These are phyloP conservation scores for Fusarium xylarioides DNA, from an alignment of 2,329 filamentous ascomycete genomes.

Conservation along the genomic window DNA sequence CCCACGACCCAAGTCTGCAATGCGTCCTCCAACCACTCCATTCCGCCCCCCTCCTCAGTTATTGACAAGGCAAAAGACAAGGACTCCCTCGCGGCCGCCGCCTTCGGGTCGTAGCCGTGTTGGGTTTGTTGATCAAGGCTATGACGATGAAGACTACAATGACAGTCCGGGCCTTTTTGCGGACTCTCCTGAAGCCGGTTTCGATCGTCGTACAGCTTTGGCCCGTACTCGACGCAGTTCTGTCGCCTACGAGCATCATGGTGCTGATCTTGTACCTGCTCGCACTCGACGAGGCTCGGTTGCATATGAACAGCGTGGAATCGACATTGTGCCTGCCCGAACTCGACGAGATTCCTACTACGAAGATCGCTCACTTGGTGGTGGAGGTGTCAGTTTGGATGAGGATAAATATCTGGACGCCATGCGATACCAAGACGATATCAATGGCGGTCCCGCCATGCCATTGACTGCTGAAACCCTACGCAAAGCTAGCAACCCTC, in stretches of 20 bases:
- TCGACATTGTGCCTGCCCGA: constrained; percentile 48
- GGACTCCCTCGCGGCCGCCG: constrained; percentile 48
- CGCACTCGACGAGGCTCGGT: constrained; percentile 49
- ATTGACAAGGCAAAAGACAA: constrained; percentile 41
- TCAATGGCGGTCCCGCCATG: constrained; percentile 55
- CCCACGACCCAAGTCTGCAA: constrained; percentile 50
- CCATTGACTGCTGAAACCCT: constrained; percentile 66
- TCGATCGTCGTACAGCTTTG: constrained; percentile 48
- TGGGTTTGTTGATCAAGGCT: constrained; percentile 46
- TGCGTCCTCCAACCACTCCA: constrained; percentile 41
- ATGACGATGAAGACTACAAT: constrained; percentile 52
- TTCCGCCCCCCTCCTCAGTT: constrained; percentile 44
- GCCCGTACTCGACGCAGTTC: constrained; percentile 49
- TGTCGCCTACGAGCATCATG: constrained; percentile 49
- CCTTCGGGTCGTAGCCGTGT: constrained; percentile 44
- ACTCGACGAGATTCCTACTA: constrained; percentile 55
- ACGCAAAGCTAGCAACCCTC: constrained; percentile 56
- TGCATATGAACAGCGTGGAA: constrained; percentile 51
- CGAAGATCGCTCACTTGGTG: constrained; percentile 46
- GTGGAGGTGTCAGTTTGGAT: constrained; percentile 48
- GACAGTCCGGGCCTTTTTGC: constrained; percentile 50
- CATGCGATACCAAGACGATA: constrained; percentile 62
- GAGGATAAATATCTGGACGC: constrained; percentile 52
- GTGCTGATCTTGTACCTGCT: constrained; percentile 52
- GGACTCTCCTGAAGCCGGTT: constrained; percentile 50